These are phyloP conservation scores for Zymoseptoria crescenta DNA, from an alignment of 2,329 filamentous ascomycete species.

Conservation along the genomic window DNA sequence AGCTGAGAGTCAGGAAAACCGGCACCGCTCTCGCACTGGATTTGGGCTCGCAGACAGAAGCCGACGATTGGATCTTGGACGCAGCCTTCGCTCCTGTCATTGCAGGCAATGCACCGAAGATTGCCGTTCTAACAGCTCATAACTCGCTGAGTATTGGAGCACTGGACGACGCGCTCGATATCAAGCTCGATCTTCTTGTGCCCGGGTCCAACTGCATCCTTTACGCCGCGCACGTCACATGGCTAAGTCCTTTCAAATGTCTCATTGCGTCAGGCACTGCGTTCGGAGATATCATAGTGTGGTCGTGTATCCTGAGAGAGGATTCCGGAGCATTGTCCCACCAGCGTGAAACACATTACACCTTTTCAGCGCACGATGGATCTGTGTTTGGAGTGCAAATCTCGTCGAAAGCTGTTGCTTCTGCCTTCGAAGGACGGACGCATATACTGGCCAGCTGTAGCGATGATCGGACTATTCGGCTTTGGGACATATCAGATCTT, in stretches of 20 bases:
- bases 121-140: constrained; percentile 72
- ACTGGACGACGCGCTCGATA: neutral
- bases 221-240: constrained; percentile 71
- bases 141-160: constrained; percentile 58
- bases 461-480: constrained; percentile 79
- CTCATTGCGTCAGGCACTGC: constrained; percentile 84
- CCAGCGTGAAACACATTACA: constrained; percentile 42
- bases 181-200: constrained; percentile 29
- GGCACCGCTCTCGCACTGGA: constrained; percentile 14
- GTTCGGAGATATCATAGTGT: constrained; percentile 88
- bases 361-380: constrained; percentile 69
- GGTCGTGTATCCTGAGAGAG: constrained; percentile 53
- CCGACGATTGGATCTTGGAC: constrained; percentile 72
- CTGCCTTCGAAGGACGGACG: constrained; percentile 34
- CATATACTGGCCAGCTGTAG: constrained; percentile 85
- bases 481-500: constrained; percentile 73
- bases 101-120: constrained; percentile 20
- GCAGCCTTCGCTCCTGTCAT: constrained; percentile 38
- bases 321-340: constrained; percentile 11
- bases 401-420: constrained; percentile 42
- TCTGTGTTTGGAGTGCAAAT: constrained; percentile 88
- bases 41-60: constrained; percentile 39
- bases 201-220: constrained; percentile 74
- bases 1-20: neutral
- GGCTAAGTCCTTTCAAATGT: constrained; percentile 51